phyloP scores from a whole-genome alignment of 441 rosid genomes.

The Populus tomentosa region DNA sequence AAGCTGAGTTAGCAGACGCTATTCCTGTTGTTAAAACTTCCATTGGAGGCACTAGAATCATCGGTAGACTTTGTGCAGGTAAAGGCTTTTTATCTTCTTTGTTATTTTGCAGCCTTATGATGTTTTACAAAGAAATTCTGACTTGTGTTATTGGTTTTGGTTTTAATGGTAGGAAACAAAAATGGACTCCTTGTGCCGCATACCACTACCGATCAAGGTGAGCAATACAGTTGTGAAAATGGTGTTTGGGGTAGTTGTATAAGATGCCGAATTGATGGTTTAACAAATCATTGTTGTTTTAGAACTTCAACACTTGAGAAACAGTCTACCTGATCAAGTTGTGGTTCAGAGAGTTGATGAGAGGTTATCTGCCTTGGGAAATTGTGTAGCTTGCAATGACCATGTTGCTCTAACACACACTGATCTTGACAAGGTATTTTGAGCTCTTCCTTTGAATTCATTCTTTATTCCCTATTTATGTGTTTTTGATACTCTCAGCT shows the following conservation, averaged over 20 bases:
- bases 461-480: neutral
- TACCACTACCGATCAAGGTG: constrained; percentile 95
- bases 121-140: neutral
- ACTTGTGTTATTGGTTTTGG: neutral
- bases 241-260: too few relatives aligned
- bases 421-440: constrained; percentile 70
- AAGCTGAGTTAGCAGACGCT: constrained; percentile 69
- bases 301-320: constrained; percentile 95
- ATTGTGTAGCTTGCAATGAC: constrained; percentile 92
- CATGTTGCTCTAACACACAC: constrained; percentile 94
- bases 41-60: constrained; percentile 70
- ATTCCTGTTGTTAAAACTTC: constrained; percentile 31
- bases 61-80: constrained; percentile 92
- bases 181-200: constrained; percentile 95
- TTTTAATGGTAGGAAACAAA: constrained; percentile 58
- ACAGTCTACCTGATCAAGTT: constrained; percentile 87
- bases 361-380: constrained; percentile 86
- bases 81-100: neutral
- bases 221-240: neutral
- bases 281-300: constrained; percentile 2
- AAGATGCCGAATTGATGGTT: neutral
- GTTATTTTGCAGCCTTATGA: too few relatives aligned
- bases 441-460: neutral
- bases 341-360: constrained; percentile 88
- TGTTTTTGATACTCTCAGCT: too few relatives aligned